These are phyloP conservation scores for Catharanthus roseus DNA, from an alignment of 257 asterid species.

Conservation along the genomic window DNA sequence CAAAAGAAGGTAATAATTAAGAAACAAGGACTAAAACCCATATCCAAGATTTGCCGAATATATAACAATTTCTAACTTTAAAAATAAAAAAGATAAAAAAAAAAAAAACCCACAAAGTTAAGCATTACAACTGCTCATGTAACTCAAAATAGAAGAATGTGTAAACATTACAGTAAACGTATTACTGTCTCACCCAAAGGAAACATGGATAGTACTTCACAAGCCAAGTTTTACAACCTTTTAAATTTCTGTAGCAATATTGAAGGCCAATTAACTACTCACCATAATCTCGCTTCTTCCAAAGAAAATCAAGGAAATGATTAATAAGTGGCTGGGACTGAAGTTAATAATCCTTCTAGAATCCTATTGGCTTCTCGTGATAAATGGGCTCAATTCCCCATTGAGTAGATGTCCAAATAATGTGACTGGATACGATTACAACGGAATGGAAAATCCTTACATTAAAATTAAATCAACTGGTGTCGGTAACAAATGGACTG, in stretches of 20 bases:
- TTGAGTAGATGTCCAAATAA: background rate
- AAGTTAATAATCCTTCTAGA: background rate
- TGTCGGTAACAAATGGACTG: background rate
- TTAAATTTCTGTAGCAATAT: background rate
- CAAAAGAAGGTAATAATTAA: background rate
- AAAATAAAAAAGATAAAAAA: no score
- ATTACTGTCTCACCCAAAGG: background rate
- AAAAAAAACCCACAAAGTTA: background rate
- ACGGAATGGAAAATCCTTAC: background rate
- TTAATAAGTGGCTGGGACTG: background rate
- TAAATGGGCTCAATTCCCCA: background rate
- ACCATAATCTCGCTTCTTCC: background rate
- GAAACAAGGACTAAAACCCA: background rate
- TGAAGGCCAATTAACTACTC: background rate
- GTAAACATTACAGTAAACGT: background rate
- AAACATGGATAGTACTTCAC: background rate
- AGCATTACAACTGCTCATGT: background rate
- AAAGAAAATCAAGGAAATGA: background rate
- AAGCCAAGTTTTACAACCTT: background rate
- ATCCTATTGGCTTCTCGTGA: no score
- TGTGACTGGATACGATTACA: background rate
- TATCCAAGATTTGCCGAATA: background rate
- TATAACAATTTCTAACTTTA: background rate
- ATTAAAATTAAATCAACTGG: background rate
- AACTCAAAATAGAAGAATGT: background rate